Conservation (phyloP, 2,329 filamentous ascomycete genomes). For the Helminthosporium solani region DNA sequence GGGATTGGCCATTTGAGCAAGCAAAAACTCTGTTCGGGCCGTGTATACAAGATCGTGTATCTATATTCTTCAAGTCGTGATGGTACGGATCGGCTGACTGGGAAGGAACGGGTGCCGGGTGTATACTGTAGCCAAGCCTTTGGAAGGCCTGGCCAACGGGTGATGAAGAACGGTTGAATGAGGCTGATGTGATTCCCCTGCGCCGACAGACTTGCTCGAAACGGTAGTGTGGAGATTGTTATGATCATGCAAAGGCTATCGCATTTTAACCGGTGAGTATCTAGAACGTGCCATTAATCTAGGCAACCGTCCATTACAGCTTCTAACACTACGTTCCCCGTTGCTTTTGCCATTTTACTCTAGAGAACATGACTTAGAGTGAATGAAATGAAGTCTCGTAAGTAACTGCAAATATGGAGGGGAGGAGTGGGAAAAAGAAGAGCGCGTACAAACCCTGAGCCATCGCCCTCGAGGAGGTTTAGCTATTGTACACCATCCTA, state of each 20-base stretch:
- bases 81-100: neutral
- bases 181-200: constrained; percentile 8
- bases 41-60: neutral
- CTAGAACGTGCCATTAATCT: constrained; percentile 5
- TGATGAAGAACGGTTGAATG: constrained; percentile 6
- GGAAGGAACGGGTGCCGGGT: neutral
- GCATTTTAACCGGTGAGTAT: constrained; percentile 17
- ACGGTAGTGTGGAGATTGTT: constrained; percentile 5
- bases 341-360: neutral
- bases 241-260: constrained; percentile 3
- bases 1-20: neutral
- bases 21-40: neutral
- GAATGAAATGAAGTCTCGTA: constrained; percentile 3
- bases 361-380: constrained; percentile 1
- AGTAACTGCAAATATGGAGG: constrained; percentile 1
- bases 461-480: constrained; percentile 1
- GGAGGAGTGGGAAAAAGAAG: constrained; percentile 3
- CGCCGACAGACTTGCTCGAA: constrained; percentile 7
- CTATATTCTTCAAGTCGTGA: neutral
- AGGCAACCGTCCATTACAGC: neutral
- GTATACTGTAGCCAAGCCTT: constrained; percentile 3
- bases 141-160: neutral
- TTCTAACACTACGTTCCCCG: neutral
- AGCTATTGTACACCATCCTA: neutral
- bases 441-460: constrained; percentile 2